phyloP scores from a whole-genome alignment of 257 asterid genomes.

The Paraleonurus japonicus region DNA sequence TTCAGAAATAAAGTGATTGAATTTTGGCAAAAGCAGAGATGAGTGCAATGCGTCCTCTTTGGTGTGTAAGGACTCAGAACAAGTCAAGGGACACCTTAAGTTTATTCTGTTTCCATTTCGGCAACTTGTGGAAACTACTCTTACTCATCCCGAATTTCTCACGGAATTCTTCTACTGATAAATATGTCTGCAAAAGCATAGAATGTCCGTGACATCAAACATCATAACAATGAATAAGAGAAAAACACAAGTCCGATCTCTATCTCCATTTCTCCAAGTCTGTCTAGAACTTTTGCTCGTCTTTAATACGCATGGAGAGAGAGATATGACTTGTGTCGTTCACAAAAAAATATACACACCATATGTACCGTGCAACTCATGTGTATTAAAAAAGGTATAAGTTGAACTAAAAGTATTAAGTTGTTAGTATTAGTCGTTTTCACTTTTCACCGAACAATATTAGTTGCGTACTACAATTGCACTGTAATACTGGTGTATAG shows the following conservation, averaged over 20 bases:
- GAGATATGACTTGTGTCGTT: not conserved
- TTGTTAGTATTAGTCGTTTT: not conserved
- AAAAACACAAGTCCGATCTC: not conserved
- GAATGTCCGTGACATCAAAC: not conserved
- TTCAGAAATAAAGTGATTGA: conserved; percentile 20
- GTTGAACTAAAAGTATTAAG: not conserved
- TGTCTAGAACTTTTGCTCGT: not conserved
- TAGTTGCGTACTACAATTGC: not conserved
- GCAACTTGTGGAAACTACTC: conserved; percentile 60
- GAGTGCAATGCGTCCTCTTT: not conserved
- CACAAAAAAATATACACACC: not conserved
- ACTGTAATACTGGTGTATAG: not conserved
- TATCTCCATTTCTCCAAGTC: not conserved
- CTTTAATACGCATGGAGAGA: not conserved
- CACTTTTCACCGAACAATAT: not conserved
- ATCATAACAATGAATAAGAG: not conserved
- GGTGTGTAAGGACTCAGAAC: conserved; percentile 40
- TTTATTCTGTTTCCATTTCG: conserved; percentile 86
- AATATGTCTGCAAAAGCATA: conserved; percentile 49
- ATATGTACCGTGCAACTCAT: not conserved
- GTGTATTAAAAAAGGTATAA: not conserved
- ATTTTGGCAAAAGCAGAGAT: not conserved
- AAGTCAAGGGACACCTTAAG: conserved; percentile 54
- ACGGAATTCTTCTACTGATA: conserved; percentile 65
- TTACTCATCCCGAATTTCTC: conserved; percentile 70